Evolutionary conservation across 805 yeast species (phyloP).

Genomic region (Saccharomycopsis microspora): DNA sequence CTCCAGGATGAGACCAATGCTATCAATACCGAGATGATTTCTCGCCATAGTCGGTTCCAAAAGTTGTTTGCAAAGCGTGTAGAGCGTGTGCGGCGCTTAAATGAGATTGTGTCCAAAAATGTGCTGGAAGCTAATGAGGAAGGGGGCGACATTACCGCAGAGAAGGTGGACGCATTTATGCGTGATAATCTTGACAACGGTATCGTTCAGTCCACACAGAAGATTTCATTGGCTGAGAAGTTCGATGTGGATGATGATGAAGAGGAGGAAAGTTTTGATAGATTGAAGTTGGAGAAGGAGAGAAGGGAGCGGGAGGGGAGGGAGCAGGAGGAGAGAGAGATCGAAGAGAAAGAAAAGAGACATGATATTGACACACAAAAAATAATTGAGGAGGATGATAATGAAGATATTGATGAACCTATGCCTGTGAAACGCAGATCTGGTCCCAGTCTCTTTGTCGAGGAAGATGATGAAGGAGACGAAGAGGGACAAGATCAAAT

Average conservation of each 20-base stretch:
- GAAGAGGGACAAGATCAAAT: not conserved
- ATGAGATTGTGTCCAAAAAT: conserved; percentile 3
- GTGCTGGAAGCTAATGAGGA: not conserved
- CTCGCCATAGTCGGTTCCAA: conserved; percentile 15
- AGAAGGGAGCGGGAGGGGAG: not conserved
- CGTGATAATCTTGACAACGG: not conserved
- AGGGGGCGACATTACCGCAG: not conserved
- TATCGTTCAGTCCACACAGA: not conserved
- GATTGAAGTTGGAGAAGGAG: conserved; percentile 1
- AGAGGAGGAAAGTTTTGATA: not conserved
- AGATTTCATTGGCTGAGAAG: not conserved
- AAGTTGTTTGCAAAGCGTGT: conserved; percentile 12
- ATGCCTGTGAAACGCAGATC: no score
- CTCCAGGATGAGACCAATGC: not conserved
- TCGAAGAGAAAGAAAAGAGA: conserved; percentile 4
- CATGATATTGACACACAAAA: conserved; percentile 4
- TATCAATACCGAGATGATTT: conserved; percentile 12
- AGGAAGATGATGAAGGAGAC: conserved; percentile 1
- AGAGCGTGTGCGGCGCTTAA: conserved; percentile 8
- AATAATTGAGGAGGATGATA: not conserved
- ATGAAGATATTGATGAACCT: not conserved
- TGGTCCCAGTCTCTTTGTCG: not conserved
- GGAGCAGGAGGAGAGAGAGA: conserved; percentile 3
- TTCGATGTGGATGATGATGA: not conserved
- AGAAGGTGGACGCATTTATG: not conserved